These are phyloP conservation scores for Ceratocystis colombiana DNA, from an alignment of 2,329 filamentous ascomycete species.

Conservation along the genomic window DNA sequence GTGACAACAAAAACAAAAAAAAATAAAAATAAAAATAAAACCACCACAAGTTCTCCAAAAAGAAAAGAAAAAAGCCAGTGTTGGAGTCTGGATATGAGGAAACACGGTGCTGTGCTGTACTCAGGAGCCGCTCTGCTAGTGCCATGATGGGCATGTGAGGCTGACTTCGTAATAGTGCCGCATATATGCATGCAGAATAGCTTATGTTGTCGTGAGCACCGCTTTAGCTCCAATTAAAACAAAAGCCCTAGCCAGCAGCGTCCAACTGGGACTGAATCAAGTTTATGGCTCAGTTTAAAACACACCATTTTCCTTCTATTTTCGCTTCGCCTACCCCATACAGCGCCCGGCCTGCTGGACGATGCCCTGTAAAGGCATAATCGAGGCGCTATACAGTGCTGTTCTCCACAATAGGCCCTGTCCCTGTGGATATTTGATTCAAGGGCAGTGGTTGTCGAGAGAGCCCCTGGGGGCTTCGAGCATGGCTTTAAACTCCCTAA, in stretches of 20 bases:
- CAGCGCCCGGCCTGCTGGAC: not conserved
- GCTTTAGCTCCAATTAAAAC: not conserved
- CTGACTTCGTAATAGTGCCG: not conserved
- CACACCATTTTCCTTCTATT: not conserved
- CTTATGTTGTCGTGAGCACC: no score
- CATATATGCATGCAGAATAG: not conserved
- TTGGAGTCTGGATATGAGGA: no score
- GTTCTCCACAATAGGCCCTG: not conserved
- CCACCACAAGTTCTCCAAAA: not conserved
- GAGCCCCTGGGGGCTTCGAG: no score
- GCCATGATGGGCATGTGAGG: not conserved
- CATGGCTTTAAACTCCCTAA: not conserved
- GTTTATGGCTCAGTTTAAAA: not conserved
- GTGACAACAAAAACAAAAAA: not conserved
- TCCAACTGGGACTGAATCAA: not conserved
- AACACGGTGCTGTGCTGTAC: no score
- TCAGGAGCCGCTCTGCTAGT: slow-evolving; percentile 1
- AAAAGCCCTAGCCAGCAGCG: not conserved
- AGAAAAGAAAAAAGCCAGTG: not conserved
- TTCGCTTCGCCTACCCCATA: not conserved
- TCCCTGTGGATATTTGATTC: not conserved
- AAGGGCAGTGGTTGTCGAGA: not conserved
- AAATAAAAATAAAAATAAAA: not conserved
- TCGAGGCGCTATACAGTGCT: not conserved
- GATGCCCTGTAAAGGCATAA: not conserved